Evolutionary conservation across 805 yeast genomes (phyloP).

Genomic region (Candida ulmi): DNA sequence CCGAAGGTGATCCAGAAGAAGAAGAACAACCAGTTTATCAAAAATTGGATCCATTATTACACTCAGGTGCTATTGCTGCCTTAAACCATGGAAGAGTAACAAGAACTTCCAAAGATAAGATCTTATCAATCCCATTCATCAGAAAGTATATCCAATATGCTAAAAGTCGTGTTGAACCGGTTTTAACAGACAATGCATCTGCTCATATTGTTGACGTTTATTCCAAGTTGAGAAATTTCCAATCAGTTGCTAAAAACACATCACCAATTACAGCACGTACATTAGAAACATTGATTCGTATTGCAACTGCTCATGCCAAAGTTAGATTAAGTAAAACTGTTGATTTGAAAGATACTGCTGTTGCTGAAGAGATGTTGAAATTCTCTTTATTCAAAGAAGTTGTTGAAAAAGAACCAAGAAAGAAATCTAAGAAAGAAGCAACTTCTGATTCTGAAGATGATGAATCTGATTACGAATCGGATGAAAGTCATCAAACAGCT

Average conservation of each 20-base stretch:
- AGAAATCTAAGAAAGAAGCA: slow-evolving; percentile 21
- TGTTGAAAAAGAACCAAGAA: slow-evolving; percentile 23
- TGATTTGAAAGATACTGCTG: slow-evolving; percentile 70
- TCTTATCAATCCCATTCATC: slow-evolving; percentile 76
- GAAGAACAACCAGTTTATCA: slow-evolving; percentile 55
- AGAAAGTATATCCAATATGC: slow-evolving; percentile 93
- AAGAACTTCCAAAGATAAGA: slow-evolving; percentile 29
- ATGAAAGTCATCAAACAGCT: too few relatives aligned
- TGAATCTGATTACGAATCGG: slow-evolving; percentile 13
- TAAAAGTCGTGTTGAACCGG: slow-evolving; percentile 80
- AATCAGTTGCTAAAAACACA: slow-evolving; percentile 61
- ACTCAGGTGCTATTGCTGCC: slow-evolving; percentile 64
- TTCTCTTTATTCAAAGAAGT: slow-evolving; percentile 83
- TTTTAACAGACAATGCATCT: slow-evolving; percentile 69
- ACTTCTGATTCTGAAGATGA: slow-evolving; percentile 19
- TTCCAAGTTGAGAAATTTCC: slow-evolving; percentile 75
- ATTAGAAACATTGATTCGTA: slow-evolving; percentile 88
- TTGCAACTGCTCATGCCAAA: slow-evolving; percentile 95
- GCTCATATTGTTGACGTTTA: slow-evolving; percentile 77
- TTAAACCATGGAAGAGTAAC: slow-evolving; percentile 23
- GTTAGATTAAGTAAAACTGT: slow-evolving; percentile 78
- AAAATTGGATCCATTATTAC: slow-evolving; percentile 74
- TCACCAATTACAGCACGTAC: slow-evolving; percentile 99
- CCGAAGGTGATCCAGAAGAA: slow-evolving; percentile 40
- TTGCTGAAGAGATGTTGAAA: slow-evolving; percentile 80